Evolutionary conservation across 495 filamentous ascomycete genomes (phyloP).

Genomic region (Hypoxylon trugodes): DNA sequence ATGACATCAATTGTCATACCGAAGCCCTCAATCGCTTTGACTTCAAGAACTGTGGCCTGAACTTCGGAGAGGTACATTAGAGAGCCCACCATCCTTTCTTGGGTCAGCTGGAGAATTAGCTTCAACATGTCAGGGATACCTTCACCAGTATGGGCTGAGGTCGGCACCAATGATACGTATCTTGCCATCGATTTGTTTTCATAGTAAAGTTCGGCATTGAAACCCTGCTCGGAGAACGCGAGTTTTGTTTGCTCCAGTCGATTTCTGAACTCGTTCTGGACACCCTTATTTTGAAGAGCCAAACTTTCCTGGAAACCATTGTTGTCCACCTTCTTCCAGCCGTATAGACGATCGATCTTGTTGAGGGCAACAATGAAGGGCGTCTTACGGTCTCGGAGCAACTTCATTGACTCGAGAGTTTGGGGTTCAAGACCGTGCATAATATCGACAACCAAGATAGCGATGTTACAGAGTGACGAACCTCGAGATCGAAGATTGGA

Average conservation of each 20-base stretch:
- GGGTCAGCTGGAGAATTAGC: slow-evolving; percentile 87
- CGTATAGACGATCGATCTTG: slow-evolving; percentile 99
- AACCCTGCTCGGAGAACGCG: slow-evolving; percentile 93
- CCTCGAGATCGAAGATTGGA: slow-evolving; percentile 96
- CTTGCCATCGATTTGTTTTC: slow-evolving; percentile 97
- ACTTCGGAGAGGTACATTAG: slow-evolving; percentile 99
- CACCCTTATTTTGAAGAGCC: slow-evolving; percentile 87
- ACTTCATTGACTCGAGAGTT: slow-evolving; percentile 94
- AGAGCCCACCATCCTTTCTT: slow-evolving; percentile 97
- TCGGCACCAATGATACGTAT: slow-evolving; percentile 93
- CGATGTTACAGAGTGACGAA: slow-evolving; percentile 98
- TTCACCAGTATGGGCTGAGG: slow-evolving; percentile 96
- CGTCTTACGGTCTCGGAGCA: slow-evolving; percentile 92
- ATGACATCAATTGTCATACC: slow-evolving; percentile 99
- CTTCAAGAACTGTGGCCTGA: slow-evolving; percentile 96
- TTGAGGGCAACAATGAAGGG: slow-evolving; percentile 99
- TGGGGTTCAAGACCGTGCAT: slow-evolving; percentile 99
- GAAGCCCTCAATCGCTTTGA: slow-evolving; percentile 98
- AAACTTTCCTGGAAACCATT: slow-evolving; percentile 97
- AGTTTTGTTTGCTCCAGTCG: slow-evolving; percentile 91
- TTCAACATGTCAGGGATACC: slow-evolving; percentile 99
- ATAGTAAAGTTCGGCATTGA: slow-evolving; percentile 96
- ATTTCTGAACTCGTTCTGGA: slow-evolving; percentile 93
- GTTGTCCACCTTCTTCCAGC: slow-evolving; percentile 97
- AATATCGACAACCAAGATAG: slow-evolving; percentile 98